Percentiles rank a stretch among this genome's conserved stretches.
These are phyloP conservation scores for Naganishia onofrii DNA, from an alignment of 768 basidiomycete species.

Conservation along the genomic window DNA sequence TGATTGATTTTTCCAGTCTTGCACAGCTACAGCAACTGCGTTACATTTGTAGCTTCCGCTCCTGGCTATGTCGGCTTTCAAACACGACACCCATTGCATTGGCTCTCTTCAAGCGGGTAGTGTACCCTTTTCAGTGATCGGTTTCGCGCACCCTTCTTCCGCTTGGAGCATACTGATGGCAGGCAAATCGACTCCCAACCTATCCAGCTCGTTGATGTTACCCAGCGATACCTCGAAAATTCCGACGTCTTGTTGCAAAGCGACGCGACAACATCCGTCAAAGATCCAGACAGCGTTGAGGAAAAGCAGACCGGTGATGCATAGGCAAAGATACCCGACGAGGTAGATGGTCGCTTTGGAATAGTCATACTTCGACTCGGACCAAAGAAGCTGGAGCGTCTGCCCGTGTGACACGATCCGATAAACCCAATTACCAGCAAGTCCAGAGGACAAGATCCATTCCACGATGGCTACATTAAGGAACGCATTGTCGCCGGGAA, in stretches of 20 bases:
- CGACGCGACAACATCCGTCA: not conserved
- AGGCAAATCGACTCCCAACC: not conserved
- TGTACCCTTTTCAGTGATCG: conserved; percentile 1
- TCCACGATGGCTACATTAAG: conserved; percentile 7
- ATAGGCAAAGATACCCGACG: not conserved
- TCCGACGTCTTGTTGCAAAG: conserved; percentile 4
- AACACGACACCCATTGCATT: not conserved
- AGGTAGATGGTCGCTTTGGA: not conserved
- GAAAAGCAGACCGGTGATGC: conserved; percentile 14
- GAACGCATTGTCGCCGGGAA: not conserved
- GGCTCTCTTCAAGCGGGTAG: not conserved
- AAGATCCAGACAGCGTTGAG: conserved; percentile 14
- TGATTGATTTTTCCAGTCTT: not conserved
- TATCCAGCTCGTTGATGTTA: conserved; percentile 10
- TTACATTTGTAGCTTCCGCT: not conserved
- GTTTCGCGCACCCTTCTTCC: not conserved
- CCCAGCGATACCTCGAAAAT: not conserved
- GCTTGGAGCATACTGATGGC: not conserved
- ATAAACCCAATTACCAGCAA: conserved; percentile 4
- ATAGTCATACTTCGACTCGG: not conserved
- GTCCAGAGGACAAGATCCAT: conserved; percentile 5
- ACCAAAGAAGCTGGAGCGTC: not conserved
- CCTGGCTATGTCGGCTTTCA: not conserved
- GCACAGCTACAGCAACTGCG: not conserved
- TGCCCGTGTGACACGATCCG: not conserved